phyloP scores from a whole-genome alignment of 257 asterid species.

The Solanum bukasovii region DNA sequence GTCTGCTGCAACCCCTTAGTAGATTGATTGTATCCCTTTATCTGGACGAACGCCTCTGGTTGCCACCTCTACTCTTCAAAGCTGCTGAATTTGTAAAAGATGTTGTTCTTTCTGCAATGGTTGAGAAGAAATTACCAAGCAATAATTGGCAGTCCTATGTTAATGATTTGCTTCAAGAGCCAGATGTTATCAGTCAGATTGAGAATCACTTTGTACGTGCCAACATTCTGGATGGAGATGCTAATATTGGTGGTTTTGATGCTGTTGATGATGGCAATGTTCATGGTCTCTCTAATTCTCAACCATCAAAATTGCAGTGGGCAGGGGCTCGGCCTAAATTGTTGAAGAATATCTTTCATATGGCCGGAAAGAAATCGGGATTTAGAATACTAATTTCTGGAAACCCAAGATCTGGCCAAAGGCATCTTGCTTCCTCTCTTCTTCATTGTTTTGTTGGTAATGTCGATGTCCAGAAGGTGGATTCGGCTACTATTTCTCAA shows the following conservation, averaged over 20 bases:
- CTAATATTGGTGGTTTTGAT: conserved; percentile 19
- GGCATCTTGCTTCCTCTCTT: too few species aligned
- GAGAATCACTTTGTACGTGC: conserved; percentile 45
- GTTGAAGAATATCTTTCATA: conserved; percentile 21
- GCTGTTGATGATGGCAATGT: conserved; percentile 23
- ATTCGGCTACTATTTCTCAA: too few species aligned
- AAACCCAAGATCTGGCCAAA: too few species aligned
- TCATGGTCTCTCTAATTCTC: conserved; percentile 23
- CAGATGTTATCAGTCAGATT: conserved; percentile 43
- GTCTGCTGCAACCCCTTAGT: conserved; percentile 61
- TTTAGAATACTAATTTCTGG: too few species aligned
- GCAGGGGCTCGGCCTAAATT: conserved; percentile 43
- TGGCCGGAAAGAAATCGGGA: conserved; percentile 48
- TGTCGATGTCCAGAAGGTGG: too few species aligned
- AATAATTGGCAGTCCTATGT: conserved; percentile 74
- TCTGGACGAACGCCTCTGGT: conserved; percentile 70
- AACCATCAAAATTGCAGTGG: conserved; percentile 38
- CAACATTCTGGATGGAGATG: conserved; percentile 42
- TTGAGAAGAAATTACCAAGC: conserved; percentile 24
- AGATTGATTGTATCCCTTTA: conserved; percentile 51
- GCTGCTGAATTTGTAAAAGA: conserved; percentile 55
- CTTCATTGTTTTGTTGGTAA: too few species aligned
- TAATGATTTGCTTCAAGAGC: conserved; percentile 61
- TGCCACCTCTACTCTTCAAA: conserved; percentile 61
- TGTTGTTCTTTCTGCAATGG: conserved; percentile 49